phyloP scores from a whole-genome alignment of 352 stramenopile species.

The Phytophthora pisi region DNA sequence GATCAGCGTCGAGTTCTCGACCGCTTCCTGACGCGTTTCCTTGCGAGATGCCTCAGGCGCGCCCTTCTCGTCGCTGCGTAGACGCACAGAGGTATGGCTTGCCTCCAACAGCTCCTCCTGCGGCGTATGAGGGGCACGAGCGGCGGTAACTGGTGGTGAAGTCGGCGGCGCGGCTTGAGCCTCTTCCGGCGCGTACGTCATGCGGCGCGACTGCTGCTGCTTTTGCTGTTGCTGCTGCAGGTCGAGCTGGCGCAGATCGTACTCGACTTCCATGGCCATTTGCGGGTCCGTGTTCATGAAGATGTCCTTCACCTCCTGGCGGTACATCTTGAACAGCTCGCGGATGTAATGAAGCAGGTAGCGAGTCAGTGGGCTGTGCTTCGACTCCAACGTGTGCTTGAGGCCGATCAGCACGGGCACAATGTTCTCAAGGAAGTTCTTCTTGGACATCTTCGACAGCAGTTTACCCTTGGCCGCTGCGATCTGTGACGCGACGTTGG shows the following conservation, averaged over 20 bases:
- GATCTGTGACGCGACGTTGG: conserved; percentile 68
- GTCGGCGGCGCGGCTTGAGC: conserved; percentile 8
- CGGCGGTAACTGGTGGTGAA: conserved; percentile 18
- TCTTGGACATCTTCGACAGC: conserved; percentile 95
- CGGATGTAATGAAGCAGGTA: conserved; percentile 95
- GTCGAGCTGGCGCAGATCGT: conserved; percentile 90
- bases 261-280: conserved; percentile 96
- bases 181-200: conserved; percentile 20
- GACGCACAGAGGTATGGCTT: conserved; percentile 42
- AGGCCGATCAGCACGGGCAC: conserved; percentile 96
- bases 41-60: conserved; percentile 47
- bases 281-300: conserved; percentile 91
- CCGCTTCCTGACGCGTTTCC: conserved; percentile 26
- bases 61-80: conserved; percentile 44
- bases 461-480: conserved; percentile 93
- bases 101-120: conserved; percentile 46
- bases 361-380: conserved; percentile 93
- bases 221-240: conserved; percentile 65
- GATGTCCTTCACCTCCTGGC: conserved; percentile 94
- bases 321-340: conserved; percentile 94
- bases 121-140: conserved; percentile 34
- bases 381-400: conserved; percentile 94
- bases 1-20: conserved; percentile 43
- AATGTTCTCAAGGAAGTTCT: conserved; percentile 97
- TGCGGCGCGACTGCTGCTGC: conserved; percentile 28